These are phyloP conservation scores for Fennellomyces sp. DNA, from an alignment of 371 early-diverging fungal species.

Conservation along the genomic window DNA sequence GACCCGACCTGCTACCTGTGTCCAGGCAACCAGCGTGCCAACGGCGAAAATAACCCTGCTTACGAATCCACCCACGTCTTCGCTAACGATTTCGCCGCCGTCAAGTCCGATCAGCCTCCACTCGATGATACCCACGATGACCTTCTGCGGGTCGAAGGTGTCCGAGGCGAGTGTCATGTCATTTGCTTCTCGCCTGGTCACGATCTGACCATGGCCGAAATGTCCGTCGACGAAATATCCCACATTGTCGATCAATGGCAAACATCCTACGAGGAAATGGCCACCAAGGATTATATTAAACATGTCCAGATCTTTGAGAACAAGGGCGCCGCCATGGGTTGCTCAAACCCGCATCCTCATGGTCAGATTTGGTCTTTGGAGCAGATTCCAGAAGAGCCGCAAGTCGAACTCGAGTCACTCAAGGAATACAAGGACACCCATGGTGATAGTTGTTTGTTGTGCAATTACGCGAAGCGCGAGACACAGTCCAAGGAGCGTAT, in stretches of 20 bases:
- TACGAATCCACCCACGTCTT: slow-evolving; percentile 82
- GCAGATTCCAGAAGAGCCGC: slow-evolving; percentile 78
- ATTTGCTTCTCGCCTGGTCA: slow-evolving; percentile 91
- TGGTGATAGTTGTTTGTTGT: slow-evolving; percentile 67
- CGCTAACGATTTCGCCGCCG: slow-evolving; percentile 90
- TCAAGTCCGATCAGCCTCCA: slow-evolving; percentile 63
- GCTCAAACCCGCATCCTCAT: slow-evolving; percentile 94
- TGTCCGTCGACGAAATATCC: slow-evolving; percentile 64
- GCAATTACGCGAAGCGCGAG: slow-evolving; percentile 80
- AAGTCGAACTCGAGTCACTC: slow-evolving; percentile 68
- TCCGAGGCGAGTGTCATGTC: slow-evolving; percentile 87
- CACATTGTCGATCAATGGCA: slow-evolving; percentile 78
- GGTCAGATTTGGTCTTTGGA: slow-evolving; percentile 92
- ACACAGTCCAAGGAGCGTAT: slow-evolving; percentile 58
- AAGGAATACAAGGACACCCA: slow-evolving; percentile 54
- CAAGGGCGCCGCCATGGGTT: slow-evolving; percentile 95
- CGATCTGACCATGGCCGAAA: slow-evolving; percentile 87
- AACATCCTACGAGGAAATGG: slow-evolving; percentile 51
- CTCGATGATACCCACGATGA: slow-evolving; percentile 5
- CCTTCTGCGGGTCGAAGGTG: slow-evolving; percentile 71
- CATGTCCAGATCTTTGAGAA: slow-evolving; percentile 96
- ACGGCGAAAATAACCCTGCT: slow-evolving; percentile 74
- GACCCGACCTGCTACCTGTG: slow-evolving; percentile 88
- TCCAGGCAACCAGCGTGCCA: slow-evolving; percentile 82
- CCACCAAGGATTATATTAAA: slow-evolving; percentile 45